Evolutionary conservation across 148 eudicot genomes (phyloP).

Genomic region (Cornus controversa): DNA sequence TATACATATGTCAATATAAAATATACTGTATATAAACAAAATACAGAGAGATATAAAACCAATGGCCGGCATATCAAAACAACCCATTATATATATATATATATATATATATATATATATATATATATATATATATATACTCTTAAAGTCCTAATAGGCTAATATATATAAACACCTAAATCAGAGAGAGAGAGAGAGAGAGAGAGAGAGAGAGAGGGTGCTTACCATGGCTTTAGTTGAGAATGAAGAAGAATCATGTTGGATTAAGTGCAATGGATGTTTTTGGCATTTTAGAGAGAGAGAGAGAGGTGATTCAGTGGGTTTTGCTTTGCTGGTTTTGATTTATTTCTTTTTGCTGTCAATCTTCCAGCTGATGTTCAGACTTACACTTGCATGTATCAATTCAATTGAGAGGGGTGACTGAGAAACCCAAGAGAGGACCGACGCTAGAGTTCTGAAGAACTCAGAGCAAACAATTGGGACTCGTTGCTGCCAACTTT

Average conservation of each 20-base stretch:
- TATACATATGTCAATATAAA: too few species aligned
- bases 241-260: not conserved
- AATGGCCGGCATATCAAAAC: too few species aligned
- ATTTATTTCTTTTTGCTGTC: not conserved
- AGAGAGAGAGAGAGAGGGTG: not conserved
- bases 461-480: not conserved
- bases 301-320: not conserved
- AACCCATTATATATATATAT: not conserved
- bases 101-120: not conserved
- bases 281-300: constrained; percentile 8
- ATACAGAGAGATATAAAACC: too few species aligned
- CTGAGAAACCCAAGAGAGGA: not conserved
- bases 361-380: constrained; percentile 25
- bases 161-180: not conserved
- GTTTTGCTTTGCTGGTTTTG: not conserved
- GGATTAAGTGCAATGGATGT: not conserved
- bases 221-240: not conserved
- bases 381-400: constrained; percentile 15
- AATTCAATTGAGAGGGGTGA: not conserved
- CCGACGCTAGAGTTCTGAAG: not conserved
- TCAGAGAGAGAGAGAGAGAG: not conserved
- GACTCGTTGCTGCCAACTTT: not conserved
- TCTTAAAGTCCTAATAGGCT: too few species aligned
- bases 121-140: too few species aligned
- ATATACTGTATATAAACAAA: too few species aligned